These are phyloP conservation scores for Kodamaea plutei DNA, from an alignment of 1,139 yeast species.

Conservation along the genomic window DNA sequence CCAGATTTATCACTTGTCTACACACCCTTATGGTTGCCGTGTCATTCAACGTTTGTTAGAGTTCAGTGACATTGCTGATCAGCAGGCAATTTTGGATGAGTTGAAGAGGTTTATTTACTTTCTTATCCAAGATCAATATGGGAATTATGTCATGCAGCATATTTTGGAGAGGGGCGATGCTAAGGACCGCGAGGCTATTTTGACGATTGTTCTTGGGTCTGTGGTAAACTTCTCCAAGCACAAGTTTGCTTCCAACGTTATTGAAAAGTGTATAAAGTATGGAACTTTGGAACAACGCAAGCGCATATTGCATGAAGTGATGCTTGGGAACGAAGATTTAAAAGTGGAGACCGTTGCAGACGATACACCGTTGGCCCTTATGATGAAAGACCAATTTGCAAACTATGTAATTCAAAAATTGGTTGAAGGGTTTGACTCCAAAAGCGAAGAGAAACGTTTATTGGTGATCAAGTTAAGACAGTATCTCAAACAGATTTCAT, in stretches of 20 bases:
- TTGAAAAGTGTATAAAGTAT: slow-evolving; percentile 83
- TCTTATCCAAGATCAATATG: slow-evolving; percentile 92
- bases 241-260: slow-evolving; percentile 96
- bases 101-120: slow-evolving; percentile 69
- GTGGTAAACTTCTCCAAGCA: slow-evolving; percentile 85
- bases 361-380: slow-evolving; percentile 62
- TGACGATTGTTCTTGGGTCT: slow-evolving; percentile 45
- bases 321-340: slow-evolving; percentile 46
- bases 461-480: slow-evolving; percentile 61
- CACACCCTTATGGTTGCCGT: slow-evolving; percentile 97
- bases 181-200: slow-evolving; percentile 39
- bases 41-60: slow-evolving; percentile 92
- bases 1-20: slow-evolving; percentile 83
- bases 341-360: slow-evolving; percentile 40
- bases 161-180: slow-evolving; percentile 75
- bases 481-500: slow-evolving; percentile 54
- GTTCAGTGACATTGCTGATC: slow-evolving; percentile 61
- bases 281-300: slow-evolving; percentile 64
- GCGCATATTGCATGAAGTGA: slow-evolving; percentile 58
- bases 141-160: slow-evolving; percentile 96
- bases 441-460: slow-evolving; percentile 59
- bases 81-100: slow-evolving; percentile 61
- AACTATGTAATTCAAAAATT: slow-evolving; percentile 94
- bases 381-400: slow-evolving; percentile 98
- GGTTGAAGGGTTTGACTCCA: slow-evolving; percentile 69